A percentile compares a stretch with the other conserved stretches of the same genome.
Evolutionary conservation across 371 early-diverging fungal species (phyloP).

Genomic region (Choanephora cucurbitarum): DNA sequence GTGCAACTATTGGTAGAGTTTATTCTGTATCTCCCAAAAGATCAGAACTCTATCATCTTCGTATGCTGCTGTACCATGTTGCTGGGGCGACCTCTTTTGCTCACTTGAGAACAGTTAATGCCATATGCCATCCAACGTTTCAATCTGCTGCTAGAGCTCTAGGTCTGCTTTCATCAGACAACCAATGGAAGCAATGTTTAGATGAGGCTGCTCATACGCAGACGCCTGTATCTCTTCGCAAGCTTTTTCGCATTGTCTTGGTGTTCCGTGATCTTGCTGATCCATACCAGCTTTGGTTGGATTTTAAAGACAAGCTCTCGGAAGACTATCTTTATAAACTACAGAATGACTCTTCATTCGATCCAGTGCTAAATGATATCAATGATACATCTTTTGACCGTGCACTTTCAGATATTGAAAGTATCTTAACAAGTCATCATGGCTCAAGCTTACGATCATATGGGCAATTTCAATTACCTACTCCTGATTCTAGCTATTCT

Average conservation of each 20-base stretch:
- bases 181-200: constrained; percentile 15
- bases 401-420: too few species aligned
- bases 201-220: constrained; percentile 12
- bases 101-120: constrained; percentile 15
- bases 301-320: not conserved
- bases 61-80: constrained; percentile 15
- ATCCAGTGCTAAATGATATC: not conserved
- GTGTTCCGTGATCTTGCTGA: not conserved
- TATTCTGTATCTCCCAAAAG: constrained; percentile 25
- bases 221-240: constrained; percentile 2
- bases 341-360: not conserved
- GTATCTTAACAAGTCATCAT: too few species aligned
- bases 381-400: too few species aligned
- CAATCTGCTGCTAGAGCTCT: constrained; percentile 17
- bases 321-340: not conserved
- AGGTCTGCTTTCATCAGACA: constrained; percentile 12
- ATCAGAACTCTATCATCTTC: constrained; percentile 20
- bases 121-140: constrained; percentile 6
- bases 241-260: constrained; percentile 15
- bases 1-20: constrained; percentile 15
- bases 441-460: too few species aligned
- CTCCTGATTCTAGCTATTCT: too few species aligned
- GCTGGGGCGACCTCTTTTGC: constrained; percentile 17
- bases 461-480: too few species aligned
- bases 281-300: not conserved